Base-by-base conservation (phyloP, 345 rosid species). In the Gynandropsis gynandra region DNA sequence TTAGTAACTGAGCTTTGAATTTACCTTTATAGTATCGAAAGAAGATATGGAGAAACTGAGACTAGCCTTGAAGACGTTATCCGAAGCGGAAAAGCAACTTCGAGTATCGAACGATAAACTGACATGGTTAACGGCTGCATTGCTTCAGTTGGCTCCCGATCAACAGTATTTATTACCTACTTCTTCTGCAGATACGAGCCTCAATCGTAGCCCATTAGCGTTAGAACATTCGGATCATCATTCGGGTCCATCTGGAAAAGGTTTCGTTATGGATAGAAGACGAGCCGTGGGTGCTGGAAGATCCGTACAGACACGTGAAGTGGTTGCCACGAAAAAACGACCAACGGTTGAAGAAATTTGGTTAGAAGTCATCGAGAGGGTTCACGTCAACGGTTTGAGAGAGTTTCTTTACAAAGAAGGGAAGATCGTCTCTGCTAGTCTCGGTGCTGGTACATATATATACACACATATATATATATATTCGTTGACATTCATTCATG, bases 101-200 rank as follows among this genome's bases (percentile, higher is more conserved):
- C 75, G 95, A 72, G 72, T 81, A 71, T 81, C 97, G 7, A 88
- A 72, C 55, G 99, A 93, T 72, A 93, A 85, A 71, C 47, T 77
- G 69, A 93, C 95, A 5, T 93, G 99, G 99, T 76, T 93, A 49
- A 93, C 95, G 4, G 99, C 97, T 50, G 92, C 99, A 56, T 61
- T 93, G 73, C 93, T 93, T 51, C 99, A 88, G 47, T 95, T 93
- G 60, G 99, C 97, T 70, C 99, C 97, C 31, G 99, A 93, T 70
- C 94, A 81, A 56, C 97, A 80, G 54, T 83, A 88, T 62, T 53
- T 80, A 65, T 58, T 81, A 20, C 84, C 83, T 34, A 67, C 58
- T 62, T 79, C 82, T 15, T 80, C 97, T 11, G 68, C 82, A 18
- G 87, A 76, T 53, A 61, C 78, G 39, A 81, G 95, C 72, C 74